Evolutionary conservation across 768 basidiomycete species (phyloP).

Genomic region (Russula abietina): DNA sequence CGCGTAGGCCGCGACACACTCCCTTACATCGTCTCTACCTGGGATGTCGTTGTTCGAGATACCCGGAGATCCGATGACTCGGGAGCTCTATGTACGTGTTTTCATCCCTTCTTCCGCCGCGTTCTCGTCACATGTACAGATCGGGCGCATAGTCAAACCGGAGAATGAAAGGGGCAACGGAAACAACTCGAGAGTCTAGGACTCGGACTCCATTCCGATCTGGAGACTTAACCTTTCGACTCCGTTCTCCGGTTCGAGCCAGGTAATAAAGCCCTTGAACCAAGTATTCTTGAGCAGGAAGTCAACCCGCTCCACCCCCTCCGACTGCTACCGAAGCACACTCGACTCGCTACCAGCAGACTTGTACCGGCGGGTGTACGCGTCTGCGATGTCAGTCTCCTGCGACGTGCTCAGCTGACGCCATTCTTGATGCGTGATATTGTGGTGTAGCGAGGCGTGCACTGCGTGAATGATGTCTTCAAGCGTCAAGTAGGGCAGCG

Average conservation of each 20-base stretch:
- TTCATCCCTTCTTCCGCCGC: no score
- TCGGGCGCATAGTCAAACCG: no score
- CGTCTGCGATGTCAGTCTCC: conserved; percentile 24
- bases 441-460: conserved; percentile 21
- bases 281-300: conserved; percentile 18
- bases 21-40: no score
- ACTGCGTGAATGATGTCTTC: conserved; percentile 20
- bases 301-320: conserved; percentile 25
- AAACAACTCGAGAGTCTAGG: neutral
- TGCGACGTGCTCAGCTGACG: conserved; percentile 10
- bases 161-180: neutral
- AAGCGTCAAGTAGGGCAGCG: conserved; percentile 21
- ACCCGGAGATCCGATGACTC: no score
- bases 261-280: conserved; percentile 24
- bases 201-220: conserved; percentile 12
- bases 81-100: no score
- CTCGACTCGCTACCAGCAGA: conserved; percentile 3
- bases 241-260: conserved; percentile 20
- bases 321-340: conserved; percentile 15
- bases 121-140: no score
- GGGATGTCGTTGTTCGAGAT: no score
- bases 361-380: conserved; percentile 26
- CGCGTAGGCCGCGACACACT: no score
- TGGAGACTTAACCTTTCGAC: conserved; percentile 21
- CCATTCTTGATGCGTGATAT: conserved; percentile 26